Conservation (phyloP, 164 flowering plant genomes). For the Saururus chinensis region DNA sequence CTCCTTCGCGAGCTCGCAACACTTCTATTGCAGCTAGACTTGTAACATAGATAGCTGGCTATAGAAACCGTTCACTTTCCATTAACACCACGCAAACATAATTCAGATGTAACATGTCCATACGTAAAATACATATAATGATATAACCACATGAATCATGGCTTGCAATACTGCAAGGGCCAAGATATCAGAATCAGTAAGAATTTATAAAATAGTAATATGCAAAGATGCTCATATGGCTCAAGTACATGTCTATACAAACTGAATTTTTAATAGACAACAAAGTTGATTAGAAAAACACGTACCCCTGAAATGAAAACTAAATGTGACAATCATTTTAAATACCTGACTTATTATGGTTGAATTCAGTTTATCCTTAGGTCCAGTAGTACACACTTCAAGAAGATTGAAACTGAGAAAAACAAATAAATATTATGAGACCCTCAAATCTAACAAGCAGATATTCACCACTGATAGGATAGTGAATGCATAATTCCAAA, state of each 20-base stretch:
- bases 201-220: too few species aligned
- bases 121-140: too few species aligned
- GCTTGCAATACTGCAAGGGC: not conserved
- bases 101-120: not conserved
- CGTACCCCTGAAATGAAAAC: not conserved
- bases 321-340: too few species aligned
- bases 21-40: constrained; percentile 96
- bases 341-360: constrained; percentile 94
- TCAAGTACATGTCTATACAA: not conserved
- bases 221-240: too few species aligned
- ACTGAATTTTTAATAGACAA: not conserved
- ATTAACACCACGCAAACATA: not conserved
- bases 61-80: constrained; percentile 13
- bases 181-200: not conserved
- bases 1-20: constrained; percentile 86
- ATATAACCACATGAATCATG: not conserved
- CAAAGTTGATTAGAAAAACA: not conserved
- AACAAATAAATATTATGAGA: not conserved
- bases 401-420: constrained; percentile 73
- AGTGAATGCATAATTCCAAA: not conserved
- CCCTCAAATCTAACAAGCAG: too few species aligned
- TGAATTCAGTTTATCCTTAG: constrained; percentile 92
- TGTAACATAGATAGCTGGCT: constrained; percentile 99
- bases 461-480: too few species aligned
- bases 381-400: constrained; percentile 84